Percentiles rank a stretch among this genome's conserved stretches.
phyloP scores from a whole-genome alignment of 352 stramenopile genomes.

The Phytophthora hybrid region DNA sequence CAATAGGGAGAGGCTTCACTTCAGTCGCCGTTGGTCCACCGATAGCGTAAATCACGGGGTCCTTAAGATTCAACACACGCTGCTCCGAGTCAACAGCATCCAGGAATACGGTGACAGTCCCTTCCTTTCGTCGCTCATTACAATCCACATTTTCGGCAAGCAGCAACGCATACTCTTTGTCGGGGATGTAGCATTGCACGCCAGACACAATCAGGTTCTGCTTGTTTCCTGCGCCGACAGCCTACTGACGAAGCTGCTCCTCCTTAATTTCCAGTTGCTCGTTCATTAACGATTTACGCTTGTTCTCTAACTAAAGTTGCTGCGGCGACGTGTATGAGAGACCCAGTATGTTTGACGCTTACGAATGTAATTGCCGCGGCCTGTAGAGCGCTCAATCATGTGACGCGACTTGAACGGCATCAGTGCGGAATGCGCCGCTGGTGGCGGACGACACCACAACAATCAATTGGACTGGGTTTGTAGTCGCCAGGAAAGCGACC shows the following conservation, averaged over 20 bases:
- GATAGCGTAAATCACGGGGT: conserved; percentile 85
- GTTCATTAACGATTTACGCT: conserved; percentile 85
- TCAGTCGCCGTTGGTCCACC: conserved; percentile 79
- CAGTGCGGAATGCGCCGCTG: conserved; percentile 5
- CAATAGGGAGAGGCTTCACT: conserved; percentile 85
- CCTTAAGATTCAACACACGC: conserved; percentile 83
- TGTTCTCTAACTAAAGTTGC: conserved; percentile 86
- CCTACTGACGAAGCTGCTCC: conserved; percentile 73
- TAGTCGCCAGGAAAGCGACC: conserved; percentile 76
- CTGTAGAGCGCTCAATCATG: conserved; percentile 68
- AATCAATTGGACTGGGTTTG: conserved; percentile 41
- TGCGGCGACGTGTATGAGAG: conserved; percentile 46
- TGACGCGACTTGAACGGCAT: conserved; percentile 53
- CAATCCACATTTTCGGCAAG: conserved; percentile 85
- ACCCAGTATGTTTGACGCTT: conserved; percentile 82
- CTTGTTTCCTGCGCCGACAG: conserved; percentile 69
- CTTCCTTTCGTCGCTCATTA: conserved; percentile 83
- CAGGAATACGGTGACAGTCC: conserved; percentile 79
- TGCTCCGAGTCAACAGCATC: conserved; percentile 70
- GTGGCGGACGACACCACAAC: conserved; percentile 17
- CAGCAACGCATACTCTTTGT: conserved; percentile 89
- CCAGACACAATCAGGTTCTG: conserved; percentile 88
- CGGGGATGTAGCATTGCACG: conserved; percentile 91
- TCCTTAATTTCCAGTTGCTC: conserved; percentile 85
- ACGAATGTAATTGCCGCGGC: conserved; percentile 75